Conservation (phyloP, 2,329 filamentous ascomycete species). For the Fonsecaea nubica region DNA sequence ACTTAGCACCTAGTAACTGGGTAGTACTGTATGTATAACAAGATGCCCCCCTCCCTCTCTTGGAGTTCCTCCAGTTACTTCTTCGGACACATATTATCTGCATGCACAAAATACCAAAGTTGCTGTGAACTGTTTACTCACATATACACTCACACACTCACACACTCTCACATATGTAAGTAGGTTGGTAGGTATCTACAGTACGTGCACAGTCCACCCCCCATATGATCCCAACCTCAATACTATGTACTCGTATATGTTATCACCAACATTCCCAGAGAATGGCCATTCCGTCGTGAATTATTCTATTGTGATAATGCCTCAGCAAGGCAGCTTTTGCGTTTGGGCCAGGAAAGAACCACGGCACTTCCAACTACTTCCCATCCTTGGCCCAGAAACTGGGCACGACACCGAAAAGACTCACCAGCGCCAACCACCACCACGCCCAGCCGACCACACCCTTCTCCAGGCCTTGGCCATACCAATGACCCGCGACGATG, state of each 20-base stretch:
- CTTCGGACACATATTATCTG: too few species aligned
- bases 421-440: constrained; percentile 63
- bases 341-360: neutral
- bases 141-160: too few species aligned
- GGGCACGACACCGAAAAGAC: constrained; percentile 63
- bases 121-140: too few species aligned
- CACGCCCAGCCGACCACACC: constrained; percentile 64
- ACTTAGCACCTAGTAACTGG: too few species aligned
- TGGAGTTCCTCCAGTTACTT: too few species aligned
- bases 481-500: constrained; percentile 62
- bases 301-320: neutral
- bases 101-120: too few species aligned
- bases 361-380: constrained; percentile 4
- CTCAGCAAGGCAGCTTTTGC: neutral
- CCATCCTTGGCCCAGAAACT: constrained; percentile 70
- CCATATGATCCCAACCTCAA: neutral
- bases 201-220: too few species aligned
- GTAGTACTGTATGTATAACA: too few species aligned
- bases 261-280: neutral
- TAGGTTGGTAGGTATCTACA: too few species aligned
- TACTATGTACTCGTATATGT: neutral
- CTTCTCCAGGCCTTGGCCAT: constrained; percentile 60
- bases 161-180: too few species aligned
- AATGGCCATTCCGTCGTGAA: constrained; percentile 1
- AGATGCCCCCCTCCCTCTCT: too few species aligned